Evolutionary conservation across 2,329 filamentous ascomycete species (phyloP).

Genomic region (Akanthomyces lecanii): DNA sequence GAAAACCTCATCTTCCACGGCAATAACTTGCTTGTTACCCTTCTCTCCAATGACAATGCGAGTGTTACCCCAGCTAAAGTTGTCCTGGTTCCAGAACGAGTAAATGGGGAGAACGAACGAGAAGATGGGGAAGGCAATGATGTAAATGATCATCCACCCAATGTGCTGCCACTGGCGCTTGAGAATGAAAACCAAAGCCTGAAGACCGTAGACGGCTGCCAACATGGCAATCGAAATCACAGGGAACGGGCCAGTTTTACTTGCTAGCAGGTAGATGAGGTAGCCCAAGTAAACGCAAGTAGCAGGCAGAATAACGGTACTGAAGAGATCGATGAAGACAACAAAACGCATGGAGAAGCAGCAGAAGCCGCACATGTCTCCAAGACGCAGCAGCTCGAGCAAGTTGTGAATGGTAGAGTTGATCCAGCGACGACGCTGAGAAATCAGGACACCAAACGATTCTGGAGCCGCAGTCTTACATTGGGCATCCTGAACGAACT

Average conservation of each 20-base stretch:
- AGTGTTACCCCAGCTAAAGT: conserved; percentile 98
- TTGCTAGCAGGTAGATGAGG: conserved; percentile 75
- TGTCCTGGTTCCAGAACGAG: conserved; percentile 99
- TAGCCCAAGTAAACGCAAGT: conserved; percentile 84
- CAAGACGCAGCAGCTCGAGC: conserved; percentile 81
- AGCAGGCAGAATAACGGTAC: conserved; percentile 86
- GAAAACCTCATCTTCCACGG: conserved; percentile 78
- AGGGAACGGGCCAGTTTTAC: conserved; percentile 69
- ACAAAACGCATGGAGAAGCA: conserved; percentile 98
- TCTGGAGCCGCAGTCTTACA: conserved; percentile 92
- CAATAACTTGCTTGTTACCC: conserved; percentile 84
- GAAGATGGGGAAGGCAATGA: conserved; percentile 92
- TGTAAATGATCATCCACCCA: conserved; percentile 99
- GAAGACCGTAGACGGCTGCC: conserved; percentile 88
- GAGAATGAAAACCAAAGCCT: conserved; percentile 92
- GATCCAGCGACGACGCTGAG: conserved; percentile 98
- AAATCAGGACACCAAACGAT: conserved; percentile 87
- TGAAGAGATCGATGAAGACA: conserved; percentile 89
- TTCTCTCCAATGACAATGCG: conserved; percentile 95
- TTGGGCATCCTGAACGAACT: conserved; percentile 90
- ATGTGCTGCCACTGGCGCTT: conserved; percentile 98
- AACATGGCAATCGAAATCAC: conserved; percentile 85
- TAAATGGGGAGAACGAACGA: conserved; percentile 88
- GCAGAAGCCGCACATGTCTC: conserved; percentile 97
- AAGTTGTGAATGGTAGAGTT: conserved; percentile 98